Base-by-base conservation (phyloP, 805 yeast genomes). In the Wickerhamiella occidentalis region DNA sequence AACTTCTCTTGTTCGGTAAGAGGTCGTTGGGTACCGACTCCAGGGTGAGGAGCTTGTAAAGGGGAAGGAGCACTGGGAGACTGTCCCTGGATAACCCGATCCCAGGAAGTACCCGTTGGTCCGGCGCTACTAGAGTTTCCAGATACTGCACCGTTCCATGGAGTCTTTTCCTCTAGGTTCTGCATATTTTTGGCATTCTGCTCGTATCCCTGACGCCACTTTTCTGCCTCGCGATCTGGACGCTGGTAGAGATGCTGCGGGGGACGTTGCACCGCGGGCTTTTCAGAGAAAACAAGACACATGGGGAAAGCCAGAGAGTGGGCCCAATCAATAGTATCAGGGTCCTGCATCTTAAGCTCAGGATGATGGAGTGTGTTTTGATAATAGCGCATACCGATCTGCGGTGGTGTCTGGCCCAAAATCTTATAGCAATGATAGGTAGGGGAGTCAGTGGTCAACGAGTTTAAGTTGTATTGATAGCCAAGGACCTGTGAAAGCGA, bases 321-420 rank as follows among this genome's bases (percentile, higher is more conserved):
- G 15, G 22, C 29, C 61, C 61, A 58, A 44, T 58, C 57, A 21
- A 56, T 54, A 5, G 46, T 41, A 15, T 43, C 52, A 8, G 61
- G 61, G 44, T 55, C 49, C 35, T 46, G 30, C 52, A 58, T 47
- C n/a, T 51, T 54, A 18, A 55, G 47, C 12, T 51, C 47, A 9
- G 57, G 57, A 33, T 45, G 40, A 37, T 36, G 23, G 5, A 57
- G 53, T 2, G 58, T 55, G 49, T 55, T 36, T 5, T 47, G 18
- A 40, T 50, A 58, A 54, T 58, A 58, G 9, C 54, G 54, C 36
- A 54, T 17, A 15, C 60, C 60, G 13, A 58, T 40, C 13, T 58
- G 60, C 2, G 61, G 54, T 4, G 59, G 59, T 26, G 51, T 51
- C 30, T n/a, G 43, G 23, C 54, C 51, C 37, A 58, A 45, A 15